Conservation (phyloP, 176 grass and related monocot genomes). For the Hordeum vulgare region MorexV3_pseudomolecules_assembly NC_058522.1:349106465-349106964, state of each 20-base stretch:
- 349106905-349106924: constrained; percentile 33
- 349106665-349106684: constrained; percentile 77
- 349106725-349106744: constrained; percentile 33
- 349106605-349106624: constrained; percentile 46
- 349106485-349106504: constrained; percentile 54
- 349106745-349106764: constrained; percentile 57
- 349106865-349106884: constrained; percentile 81
- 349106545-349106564: constrained; percentile 41
- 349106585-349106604: constrained; percentile 53
- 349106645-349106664: constrained; percentile 97
- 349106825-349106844: constrained; percentile 84
- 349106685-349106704: constrained; percentile 40
- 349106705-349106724: constrained; percentile 30
- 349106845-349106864: constrained; percentile 76
- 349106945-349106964: constrained; percentile 86
- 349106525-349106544: constrained; percentile 49
- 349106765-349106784: constrained; percentile 70
- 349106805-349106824: constrained; percentile 70
- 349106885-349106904: constrained; percentile 60
- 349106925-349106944: constrained; percentile 26
- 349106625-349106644: constrained; percentile 47
- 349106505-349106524: constrained; percentile 63
- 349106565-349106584: constrained; percentile 69
- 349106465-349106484: constrained; percentile 57
- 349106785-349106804: constrained; percentile 68